Evolutionary conservation across 2,329 filamentous ascomycete species (phyloP).

Genomic region (Arthrobotrys iridis): DNA sequence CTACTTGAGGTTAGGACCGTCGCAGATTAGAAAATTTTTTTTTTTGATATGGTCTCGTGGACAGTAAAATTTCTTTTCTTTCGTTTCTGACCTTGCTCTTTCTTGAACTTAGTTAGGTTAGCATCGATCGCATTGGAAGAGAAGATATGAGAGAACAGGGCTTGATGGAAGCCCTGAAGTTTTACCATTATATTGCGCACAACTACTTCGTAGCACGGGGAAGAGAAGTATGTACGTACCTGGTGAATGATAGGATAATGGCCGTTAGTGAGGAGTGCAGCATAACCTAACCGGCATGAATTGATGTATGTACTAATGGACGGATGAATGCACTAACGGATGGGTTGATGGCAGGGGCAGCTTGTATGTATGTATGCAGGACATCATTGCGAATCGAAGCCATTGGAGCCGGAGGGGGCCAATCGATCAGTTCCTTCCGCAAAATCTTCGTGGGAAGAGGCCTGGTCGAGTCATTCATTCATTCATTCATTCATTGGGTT

Average conservation of each 20-base stretch:
- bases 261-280: no score
- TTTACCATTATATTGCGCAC: background rate
- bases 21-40: constrained; percentile 17
- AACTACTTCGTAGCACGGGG: background rate
- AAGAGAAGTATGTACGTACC: no score
- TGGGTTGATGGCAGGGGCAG: no score
- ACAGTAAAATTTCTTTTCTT: constrained; percentile 8
- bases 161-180: background rate
- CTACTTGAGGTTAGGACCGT: background rate
- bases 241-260: no score
- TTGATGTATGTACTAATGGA: no score
- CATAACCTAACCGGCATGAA: no score
- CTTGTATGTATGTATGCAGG: no score
- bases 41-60: constrained; percentile 25
- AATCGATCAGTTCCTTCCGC: no score
- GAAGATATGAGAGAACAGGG: constrained; percentile 32
- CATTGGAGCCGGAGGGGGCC: background rate
- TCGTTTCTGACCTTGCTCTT: background rate
- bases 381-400: constrained; percentile 16
- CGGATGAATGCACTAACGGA: no score
- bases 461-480: background rate
- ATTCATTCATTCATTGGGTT: background rate
- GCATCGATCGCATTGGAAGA: no score
- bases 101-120: background rate
- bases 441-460: background rate